Percentiles rank a stretch among this genome's conserved stretches.
phyloP scores from a whole-genome alignment of 2,329 filamentous ascomycete species.

The Huntiella decipiens region DNA sequence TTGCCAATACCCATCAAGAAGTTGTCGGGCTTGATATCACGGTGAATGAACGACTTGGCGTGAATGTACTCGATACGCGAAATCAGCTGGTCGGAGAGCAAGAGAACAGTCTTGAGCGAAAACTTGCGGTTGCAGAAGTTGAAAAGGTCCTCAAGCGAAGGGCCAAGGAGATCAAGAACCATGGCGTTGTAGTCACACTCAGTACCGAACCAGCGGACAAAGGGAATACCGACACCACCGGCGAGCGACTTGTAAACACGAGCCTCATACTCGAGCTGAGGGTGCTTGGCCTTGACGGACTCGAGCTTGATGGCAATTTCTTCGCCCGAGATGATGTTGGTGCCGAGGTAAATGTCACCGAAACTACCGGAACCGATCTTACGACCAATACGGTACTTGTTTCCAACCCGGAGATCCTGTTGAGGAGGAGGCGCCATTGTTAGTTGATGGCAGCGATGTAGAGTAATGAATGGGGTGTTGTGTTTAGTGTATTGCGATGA shows the following conservation, averaged over 20 bases:
- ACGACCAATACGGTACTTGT: constrained; percentile 98
- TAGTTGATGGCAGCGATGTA: constrained; percentile 1
- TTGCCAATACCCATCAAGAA: constrained; percentile 99
- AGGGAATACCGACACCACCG: constrained; percentile 92
- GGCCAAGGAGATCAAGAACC: constrained; percentile 92
- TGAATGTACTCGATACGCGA: constrained; percentile 99
- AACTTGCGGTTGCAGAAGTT: constrained; percentile 99
- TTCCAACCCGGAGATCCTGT: constrained; percentile 95
- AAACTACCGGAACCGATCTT: constrained; percentile 98
- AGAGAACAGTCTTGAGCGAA: constrained; percentile 91
- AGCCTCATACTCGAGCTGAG: constrained; percentile 95
- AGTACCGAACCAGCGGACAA: constrained; percentile 98
- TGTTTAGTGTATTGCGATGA: neutral
- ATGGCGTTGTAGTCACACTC: constrained; percentile 99
- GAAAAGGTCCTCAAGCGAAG: constrained; percentile 93
- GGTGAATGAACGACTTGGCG: constrained; percentile 98
- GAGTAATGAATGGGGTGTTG: neutral
- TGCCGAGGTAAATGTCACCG: constrained; percentile 96
- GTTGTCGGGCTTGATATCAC: constrained; percentile 99
- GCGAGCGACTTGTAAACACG: constrained; percentile 82
- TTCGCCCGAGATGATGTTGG: constrained; percentile 98
- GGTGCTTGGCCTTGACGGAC: constrained; percentile 98
- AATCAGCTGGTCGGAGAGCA: constrained; percentile 94
- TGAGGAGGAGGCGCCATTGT: neutral
- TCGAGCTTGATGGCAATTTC: constrained; percentile 99